Percentiles rank a stretch among this genome's conserved stretches.
phyloP scores from a whole-genome alignment of 768 basidiomycete species.

The Lanmaoa rubissima region DNA sequence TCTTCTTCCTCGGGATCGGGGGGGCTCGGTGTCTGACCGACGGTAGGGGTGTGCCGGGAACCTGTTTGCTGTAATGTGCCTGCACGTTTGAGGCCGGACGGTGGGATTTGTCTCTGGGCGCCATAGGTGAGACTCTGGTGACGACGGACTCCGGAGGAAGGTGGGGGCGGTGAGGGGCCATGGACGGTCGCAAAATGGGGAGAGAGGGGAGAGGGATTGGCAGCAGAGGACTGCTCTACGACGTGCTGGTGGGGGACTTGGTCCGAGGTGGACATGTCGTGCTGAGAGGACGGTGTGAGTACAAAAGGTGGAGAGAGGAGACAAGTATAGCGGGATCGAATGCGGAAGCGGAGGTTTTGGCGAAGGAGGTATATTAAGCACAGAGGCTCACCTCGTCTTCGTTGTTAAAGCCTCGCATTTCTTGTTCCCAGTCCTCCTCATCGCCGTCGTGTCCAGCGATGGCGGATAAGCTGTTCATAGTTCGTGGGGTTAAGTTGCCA shows the following conservation, averaged over 20 bases:
- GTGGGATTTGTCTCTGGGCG: conserved; percentile 50
- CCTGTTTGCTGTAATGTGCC: conserved; percentile 62
- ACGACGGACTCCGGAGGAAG: conserved; percentile 68
- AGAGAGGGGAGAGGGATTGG: conserved; percentile 55
- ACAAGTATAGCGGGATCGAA: not conserved
- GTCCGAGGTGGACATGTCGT: conserved; percentile 21
- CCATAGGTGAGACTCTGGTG: conserved; percentile 80
- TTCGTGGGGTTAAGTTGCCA: conserved; percentile 66
- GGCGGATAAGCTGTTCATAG: conserved; percentile 78
- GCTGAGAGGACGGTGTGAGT: conserved; percentile 23
- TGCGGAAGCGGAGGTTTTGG: not conserved
- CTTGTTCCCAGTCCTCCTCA: conserved; percentile 83
- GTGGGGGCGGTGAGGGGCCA: conserved; percentile 69
- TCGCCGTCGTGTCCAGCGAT: conserved; percentile 87
- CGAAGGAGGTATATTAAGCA: not conserved
- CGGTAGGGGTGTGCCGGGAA: conserved; percentile 30
- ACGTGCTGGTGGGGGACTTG: conserved; percentile 45
- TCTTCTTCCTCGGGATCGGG: conserved; percentile 55
- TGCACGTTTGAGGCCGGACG: conserved; percentile 64
- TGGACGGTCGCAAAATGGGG: conserved; percentile 54
- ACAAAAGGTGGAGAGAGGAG: not conserved
- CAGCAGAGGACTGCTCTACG: conserved; percentile 43
- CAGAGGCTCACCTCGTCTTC: conserved; percentile 61
- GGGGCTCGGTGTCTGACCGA: conserved; percentile 42
- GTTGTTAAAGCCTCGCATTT: conserved; percentile 53